Conservation (phyloP, 1,139 yeast genomes). For the Torulaspora pretoriensis region DNA sequence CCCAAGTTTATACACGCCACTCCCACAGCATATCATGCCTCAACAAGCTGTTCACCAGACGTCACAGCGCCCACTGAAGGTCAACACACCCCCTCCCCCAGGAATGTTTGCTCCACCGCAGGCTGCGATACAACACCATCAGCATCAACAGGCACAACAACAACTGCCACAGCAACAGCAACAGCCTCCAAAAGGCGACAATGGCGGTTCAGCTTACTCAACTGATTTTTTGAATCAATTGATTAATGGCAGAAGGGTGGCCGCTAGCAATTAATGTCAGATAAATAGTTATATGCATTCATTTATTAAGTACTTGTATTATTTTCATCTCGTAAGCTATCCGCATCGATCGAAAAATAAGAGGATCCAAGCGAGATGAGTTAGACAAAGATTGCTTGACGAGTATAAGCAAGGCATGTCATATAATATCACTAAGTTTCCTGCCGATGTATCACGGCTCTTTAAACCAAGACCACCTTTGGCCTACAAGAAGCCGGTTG, state of each 20-base stretch:
- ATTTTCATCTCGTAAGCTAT: conserved; percentile 17
- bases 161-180: conserved; percentile 17
- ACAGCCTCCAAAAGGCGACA: conserved; percentile 15
- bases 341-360: neutral
- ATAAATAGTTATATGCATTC: conserved; percentile 8
- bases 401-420: conserved; percentile 5
- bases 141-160: conserved; percentile 18
- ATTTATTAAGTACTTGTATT: conserved; percentile 12
- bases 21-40: conserved; percentile 18
- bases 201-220: conserved; percentile 40
- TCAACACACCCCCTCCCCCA: conserved; percentile 46
- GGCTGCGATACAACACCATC: conserved; percentile 17
- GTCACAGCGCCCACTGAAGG: conserved; percentile 23
- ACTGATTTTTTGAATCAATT: conserved; percentile 66
- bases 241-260: conserved; percentile 59
- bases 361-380: neutral
- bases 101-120: conserved; percentile 40
- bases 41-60: conserved; percentile 22
- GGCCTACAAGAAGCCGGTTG: conserved; percentile 50
- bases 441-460: conserved; percentile 58
- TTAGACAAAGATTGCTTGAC: neutral
- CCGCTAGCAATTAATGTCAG: conserved; percentile 31
- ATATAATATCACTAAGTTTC: conserved; percentile 46
- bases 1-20: conserved; percentile 18
- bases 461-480: conserved; percentile 73